Evolutionary conservation across 768 basidiomycete species (phyloP).

Genomic region (Macrolepiota dolichaula): DNA sequence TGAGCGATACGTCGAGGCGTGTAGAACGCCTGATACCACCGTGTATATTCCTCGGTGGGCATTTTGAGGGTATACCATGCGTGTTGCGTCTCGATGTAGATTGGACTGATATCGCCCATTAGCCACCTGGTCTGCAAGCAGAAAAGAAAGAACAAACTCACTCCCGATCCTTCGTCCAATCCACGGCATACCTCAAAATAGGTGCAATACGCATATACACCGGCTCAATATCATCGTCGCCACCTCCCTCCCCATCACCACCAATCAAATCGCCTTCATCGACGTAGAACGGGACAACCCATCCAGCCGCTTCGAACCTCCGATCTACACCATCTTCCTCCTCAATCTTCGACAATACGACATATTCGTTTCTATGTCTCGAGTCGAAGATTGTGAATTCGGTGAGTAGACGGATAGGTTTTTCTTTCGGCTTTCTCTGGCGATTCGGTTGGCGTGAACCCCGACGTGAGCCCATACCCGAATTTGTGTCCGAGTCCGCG

Average conservation of each 20-base stretch:
- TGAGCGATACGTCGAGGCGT: conserved; percentile 49
- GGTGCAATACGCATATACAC: conserved; percentile 44
- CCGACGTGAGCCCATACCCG: not conserved
- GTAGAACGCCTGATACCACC: conserved; percentile 46
- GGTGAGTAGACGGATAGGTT: conserved; percentile 37
- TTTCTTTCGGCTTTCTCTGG: not conserved
- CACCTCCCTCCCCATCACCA: conserved; percentile 59
- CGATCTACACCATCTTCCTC: conserved; percentile 35
- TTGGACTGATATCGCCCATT: conserved; percentile 37
- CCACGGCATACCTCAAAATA: conserved; percentile 46
- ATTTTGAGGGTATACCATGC: conserved; percentile 59
- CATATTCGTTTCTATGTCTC: conserved; percentile 37
- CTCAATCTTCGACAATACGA: conserved; percentile 46
- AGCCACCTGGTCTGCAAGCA: not conserved
- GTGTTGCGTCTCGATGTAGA: conserved; percentile 61
- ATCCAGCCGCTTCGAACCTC: conserved; percentile 53
- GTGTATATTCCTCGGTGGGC: conserved; percentile 44
- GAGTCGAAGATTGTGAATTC: conserved; percentile 64
- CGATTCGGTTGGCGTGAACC: not conserved
- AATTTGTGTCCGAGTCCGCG: not conserved
- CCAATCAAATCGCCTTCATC: conserved; percentile 48
- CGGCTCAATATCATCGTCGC: conserved; percentile 38
- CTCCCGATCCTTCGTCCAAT: conserved; percentile 49
- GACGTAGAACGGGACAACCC: conserved; percentile 38
- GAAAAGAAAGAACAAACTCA: conserved; percentile 28